Base-by-base conservation (phyloP, 179 eudicot genomes). In the Actinidia arguta region DNA sequence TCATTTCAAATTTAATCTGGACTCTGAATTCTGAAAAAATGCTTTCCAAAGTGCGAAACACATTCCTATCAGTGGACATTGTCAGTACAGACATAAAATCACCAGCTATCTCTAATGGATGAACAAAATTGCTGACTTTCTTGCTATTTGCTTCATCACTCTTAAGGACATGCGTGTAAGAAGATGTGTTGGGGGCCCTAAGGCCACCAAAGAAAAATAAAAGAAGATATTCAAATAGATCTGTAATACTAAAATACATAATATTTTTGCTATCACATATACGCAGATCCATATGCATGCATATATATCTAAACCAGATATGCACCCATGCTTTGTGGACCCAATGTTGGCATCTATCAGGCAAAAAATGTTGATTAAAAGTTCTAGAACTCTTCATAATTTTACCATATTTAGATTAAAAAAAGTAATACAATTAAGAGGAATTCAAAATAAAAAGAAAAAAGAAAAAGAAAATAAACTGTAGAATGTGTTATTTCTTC, bases 151-250 rank as follows among this genome's bases (percentile, higher is more conserved):
- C n/a, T n/a, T n/a, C n/a, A n/a, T n/a, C n/a, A n/a, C n/a, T n/a
- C n/a, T n/a, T n/a, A n/a, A n/a, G n/a, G n/a, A n/a, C n/a, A n/a
- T n/a, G n/a, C n/a, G n/a, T n/a, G n/a, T n/a, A n/a, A n/a, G n/a
- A n/a, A n/a, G n/a, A n/a, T n/a, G n/a, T n/a, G n/a, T n/a, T n/a
- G n/a, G n/a, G n/a, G n/a, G n/a, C n/a, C n/a, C n/a, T n/a, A 17
- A 58, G n/a, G 62, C 62, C 62, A 58, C 62, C 62, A 58, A 58
- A 58, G 62, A n/a, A 14, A 58, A 58, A n/a, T n/a, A n/a, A n/a
- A n/a, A n/a, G 62, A 18, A 14, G 14, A 61, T 8, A n/a, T 61
- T n/a, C 66, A 67, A 14, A 67, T 39, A 18, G 7, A 69, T 42
- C 24, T 69, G 73, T n/a, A 36, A 24, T 51, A 8, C 39, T 36